phyloP scores from a whole-genome alignment of 2,329 filamentous ascomycete genomes.

The Teratosphaeria zuluensis region DNA sequence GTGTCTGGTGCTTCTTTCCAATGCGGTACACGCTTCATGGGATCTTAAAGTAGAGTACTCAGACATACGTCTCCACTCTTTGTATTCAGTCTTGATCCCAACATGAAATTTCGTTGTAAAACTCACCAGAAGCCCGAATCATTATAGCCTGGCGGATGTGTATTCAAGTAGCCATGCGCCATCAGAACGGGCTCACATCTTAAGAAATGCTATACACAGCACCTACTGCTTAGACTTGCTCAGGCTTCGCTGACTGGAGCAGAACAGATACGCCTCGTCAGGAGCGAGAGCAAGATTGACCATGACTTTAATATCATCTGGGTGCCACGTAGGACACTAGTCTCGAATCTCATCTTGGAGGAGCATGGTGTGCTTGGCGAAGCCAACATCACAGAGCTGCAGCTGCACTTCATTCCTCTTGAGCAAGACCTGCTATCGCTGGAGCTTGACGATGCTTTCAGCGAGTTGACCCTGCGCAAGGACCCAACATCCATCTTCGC shows the following conservation, averaged over 20 bases:
- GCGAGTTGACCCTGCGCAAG: constrained; percentile 79
- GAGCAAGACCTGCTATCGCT: constrained; percentile 86
- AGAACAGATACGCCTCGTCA: constrained; percentile 88
- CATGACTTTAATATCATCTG: constrained; percentile 98
- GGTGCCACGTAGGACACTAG: constrained; percentile 82
- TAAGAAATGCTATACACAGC: constrained; percentile 24
- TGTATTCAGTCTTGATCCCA: constrained; percentile 35
- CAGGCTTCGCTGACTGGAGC: constrained; percentile 7
- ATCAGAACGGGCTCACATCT: constrained; percentile 42
- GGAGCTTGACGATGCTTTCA: constrained; percentile 78
- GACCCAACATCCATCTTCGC: constrained; percentile 87
- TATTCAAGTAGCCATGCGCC: constrained; percentile 13
- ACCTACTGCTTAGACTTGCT: constrained; percentile 1
- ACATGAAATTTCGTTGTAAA: constrained; percentile 14
- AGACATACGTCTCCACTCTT: constrained; percentile 43
- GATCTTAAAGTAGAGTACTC: constrained; percentile 54
- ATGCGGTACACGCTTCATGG: constrained; percentile 18
- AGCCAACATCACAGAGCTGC: constrained; percentile 77
- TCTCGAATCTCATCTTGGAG: constrained; percentile 85
- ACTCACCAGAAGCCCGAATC: constrained; percentile 7
- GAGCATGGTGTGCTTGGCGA: constrained; percentile 89
- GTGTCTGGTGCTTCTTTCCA: not conserved
- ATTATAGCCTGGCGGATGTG: constrained; percentile 13
- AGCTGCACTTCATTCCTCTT: constrained; percentile 80
- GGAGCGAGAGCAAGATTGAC: constrained; percentile 75